Conservation (phyloP, 768 basidiomycete species). For the Pluteus cervinus region DNA sequence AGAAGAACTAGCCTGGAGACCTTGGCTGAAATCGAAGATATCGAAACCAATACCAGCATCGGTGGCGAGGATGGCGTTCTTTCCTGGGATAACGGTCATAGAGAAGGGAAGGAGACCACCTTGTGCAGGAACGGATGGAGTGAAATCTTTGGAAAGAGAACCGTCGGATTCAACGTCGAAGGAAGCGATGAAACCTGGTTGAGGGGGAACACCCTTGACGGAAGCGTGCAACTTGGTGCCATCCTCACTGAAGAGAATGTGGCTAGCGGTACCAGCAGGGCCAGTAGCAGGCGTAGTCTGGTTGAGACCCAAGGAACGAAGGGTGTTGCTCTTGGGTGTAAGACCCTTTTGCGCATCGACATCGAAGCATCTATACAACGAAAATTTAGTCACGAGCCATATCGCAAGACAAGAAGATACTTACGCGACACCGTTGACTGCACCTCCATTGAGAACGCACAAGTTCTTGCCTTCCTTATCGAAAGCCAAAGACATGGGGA, state of each 20-base stretch:
- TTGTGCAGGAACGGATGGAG: conserved; percentile 25
- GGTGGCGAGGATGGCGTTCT: conserved; percentile 33
- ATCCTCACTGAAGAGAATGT: conserved; percentile 42
- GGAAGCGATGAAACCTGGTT: conserved; percentile 43
- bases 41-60: conserved; percentile 34
- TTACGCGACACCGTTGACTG: conserved; percentile 35
- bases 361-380: conserved; percentile 32
- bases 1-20: conserved; percentile 18
- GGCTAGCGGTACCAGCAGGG: conserved; percentile 36
- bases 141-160: conserved; percentile 36
- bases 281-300: conserved; percentile 48
- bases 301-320: conserved; percentile 37
- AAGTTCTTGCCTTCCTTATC: conserved; percentile 25
- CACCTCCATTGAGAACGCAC: conserved; percentile 39
- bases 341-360: conserved; percentile 37
- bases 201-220: conserved; percentile 42
- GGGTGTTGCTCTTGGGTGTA: conserved; percentile 30
- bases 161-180: conserved; percentile 41
- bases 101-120: conserved; percentile 46
- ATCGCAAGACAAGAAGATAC: background rate
- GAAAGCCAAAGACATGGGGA: conserved; percentile 20
- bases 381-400: background rate
- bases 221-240: conserved; percentile 37
- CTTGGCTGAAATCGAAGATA: conserved; percentile 26
- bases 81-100: conserved; percentile 35